Percentiles rank a stretch among this genome's conserved stretches.
phyloP scores from a whole-genome alignment of 371 early-diverging fungal species.

The Sporodiniella umbellata region DNA sequence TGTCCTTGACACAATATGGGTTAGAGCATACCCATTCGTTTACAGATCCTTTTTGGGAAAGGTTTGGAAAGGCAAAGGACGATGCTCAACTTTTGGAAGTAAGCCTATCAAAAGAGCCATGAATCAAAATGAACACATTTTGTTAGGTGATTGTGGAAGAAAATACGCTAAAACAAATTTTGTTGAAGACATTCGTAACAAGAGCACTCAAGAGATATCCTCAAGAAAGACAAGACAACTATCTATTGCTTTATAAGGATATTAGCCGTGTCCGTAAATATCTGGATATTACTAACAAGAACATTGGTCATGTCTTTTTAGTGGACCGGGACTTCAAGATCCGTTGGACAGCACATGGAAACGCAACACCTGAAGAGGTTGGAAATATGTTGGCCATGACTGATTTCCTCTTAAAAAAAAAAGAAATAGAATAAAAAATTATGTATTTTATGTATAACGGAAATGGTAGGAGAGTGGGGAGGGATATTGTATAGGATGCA shows the following conservation, averaged over 20 bases:
- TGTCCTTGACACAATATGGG: constrained; percentile 71
- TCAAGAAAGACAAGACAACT: constrained; percentile 56
- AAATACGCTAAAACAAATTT: constrained; percentile 58
- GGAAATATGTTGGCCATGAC: constrained; percentile 54
- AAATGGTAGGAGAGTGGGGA: too few relatives aligned
- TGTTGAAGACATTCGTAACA: constrained; percentile 62
- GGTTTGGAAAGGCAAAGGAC: constrained; percentile 25
- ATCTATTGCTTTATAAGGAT: constrained; percentile 60
- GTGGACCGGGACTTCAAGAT: constrained; percentile 71
- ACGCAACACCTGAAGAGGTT: constrained; percentile 65
- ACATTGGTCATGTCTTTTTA: constrained; percentile 78
- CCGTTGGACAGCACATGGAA: constrained; percentile 88
- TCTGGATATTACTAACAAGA: constrained; percentile 69
- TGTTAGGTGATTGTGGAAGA: constrained; percentile 63
- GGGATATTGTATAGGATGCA: too few relatives aligned
- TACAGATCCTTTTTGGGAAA: constrained; percentile 49
- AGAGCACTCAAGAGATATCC: constrained; percentile 58
- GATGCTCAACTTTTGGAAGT: constrained; percentile 45
- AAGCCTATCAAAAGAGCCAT: constrained; percentile 6
- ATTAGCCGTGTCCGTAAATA: constrained; percentile 52
- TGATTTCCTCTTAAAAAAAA: constrained; percentile 36
- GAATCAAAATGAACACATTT: background rate
- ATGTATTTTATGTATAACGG: too few relatives aligned
- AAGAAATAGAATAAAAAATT: constrained; percentile 7
- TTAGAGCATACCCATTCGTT: constrained; percentile 67